phyloP scores from a whole-genome alignment of 768 basidiomycete genomes.

The Phanerochaete sordida region DNA sequence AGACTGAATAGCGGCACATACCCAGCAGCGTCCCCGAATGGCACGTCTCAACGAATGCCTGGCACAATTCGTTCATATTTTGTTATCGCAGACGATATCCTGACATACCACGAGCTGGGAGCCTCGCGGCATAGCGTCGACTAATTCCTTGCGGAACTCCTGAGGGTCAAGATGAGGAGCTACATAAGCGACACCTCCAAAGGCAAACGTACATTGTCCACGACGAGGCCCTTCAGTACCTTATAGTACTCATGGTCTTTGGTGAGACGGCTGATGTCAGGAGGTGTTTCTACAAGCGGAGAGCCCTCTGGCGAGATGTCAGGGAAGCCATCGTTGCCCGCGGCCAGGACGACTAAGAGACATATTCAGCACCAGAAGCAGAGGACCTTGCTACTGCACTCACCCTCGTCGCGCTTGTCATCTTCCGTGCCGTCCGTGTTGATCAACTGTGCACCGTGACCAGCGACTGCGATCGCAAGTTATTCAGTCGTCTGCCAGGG shows the following conservation, averaged over 20 bases:
- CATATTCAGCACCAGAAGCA: background rate
- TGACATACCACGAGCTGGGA: background rate
- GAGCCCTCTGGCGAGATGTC: background rate
- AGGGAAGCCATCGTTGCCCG: background rate
- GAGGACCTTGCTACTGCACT: background rate
- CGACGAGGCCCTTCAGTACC: background rate
- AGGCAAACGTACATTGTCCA: background rate
- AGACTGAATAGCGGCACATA: background rate
- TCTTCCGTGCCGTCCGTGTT: background rate
- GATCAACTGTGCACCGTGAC: background rate
- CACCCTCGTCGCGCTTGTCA: slow-evolving; percentile 2
- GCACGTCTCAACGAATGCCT: background rate
- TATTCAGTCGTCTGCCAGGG: background rate
- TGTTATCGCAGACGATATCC: background rate
- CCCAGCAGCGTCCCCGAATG: background rate
- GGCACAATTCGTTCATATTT: background rate
- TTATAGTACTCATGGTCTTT: background rate
- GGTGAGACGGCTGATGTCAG: background rate
- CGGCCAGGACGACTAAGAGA: background rate
- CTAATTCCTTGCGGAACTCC: background rate
- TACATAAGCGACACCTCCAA: background rate
- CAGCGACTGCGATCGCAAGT: background rate
- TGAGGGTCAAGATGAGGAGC: background rate
- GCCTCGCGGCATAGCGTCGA: background rate
- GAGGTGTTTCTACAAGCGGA: background rate